Evolutionary conservation across 1,284 basidiomycete genomes (phyloP).

Genomic region (Dichomitus squalens): DNA sequence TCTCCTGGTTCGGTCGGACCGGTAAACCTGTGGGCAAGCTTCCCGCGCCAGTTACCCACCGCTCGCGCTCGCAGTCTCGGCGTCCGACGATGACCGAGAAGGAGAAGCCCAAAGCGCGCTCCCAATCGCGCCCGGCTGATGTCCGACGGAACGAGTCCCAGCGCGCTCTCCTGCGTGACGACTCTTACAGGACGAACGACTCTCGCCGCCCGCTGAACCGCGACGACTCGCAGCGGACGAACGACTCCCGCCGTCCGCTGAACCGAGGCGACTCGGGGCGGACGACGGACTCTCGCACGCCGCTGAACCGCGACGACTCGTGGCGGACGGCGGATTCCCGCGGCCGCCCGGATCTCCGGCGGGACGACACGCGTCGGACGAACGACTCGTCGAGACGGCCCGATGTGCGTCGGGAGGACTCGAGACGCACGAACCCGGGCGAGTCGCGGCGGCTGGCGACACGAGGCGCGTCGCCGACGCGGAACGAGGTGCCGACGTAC

Average conservation of each 20-base stretch:
- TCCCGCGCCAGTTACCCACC: conserved; percentile 38
- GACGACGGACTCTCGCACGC: conserved; percentile 6
- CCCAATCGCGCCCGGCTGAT: conserved; percentile 20
- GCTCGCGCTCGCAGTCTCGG: conserved; percentile 32
- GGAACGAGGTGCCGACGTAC: conserved; percentile 38
- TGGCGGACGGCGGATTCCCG: conserved; percentile 14
- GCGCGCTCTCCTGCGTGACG: conserved; percentile 19
- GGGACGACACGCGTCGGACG: conserved; percentile 20
- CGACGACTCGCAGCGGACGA: conserved; percentile 15
- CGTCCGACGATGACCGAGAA: conserved; percentile 19
- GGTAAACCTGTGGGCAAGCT: conserved; percentile 34
- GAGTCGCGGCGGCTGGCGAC: conserved; percentile 19
- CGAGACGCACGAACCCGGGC: conserved; percentile 14
- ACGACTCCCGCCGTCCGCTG: conserved; percentile 10
- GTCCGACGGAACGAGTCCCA: conserved; percentile 25
- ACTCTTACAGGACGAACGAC: conserved; percentile 8
- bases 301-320: conserved; percentile 19
- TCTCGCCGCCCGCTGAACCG: conserved; percentile 7
- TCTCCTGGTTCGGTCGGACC: conserved; percentile 60
- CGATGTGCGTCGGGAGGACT: conserved; percentile 18
- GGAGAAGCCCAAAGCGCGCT: conserved; percentile 17
- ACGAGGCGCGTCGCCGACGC: conserved; percentile 28
- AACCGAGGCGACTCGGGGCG: conserved; percentile 18
- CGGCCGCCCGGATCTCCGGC: conserved; percentile 13
- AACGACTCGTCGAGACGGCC: conserved; percentile 9